A percentile compares a stretch with the other conserved stretches of the same genome.
Conservation (phyloP, 2,329 filamentous ascomycete genomes). For the Colletotrichum godetiae region DNA sequence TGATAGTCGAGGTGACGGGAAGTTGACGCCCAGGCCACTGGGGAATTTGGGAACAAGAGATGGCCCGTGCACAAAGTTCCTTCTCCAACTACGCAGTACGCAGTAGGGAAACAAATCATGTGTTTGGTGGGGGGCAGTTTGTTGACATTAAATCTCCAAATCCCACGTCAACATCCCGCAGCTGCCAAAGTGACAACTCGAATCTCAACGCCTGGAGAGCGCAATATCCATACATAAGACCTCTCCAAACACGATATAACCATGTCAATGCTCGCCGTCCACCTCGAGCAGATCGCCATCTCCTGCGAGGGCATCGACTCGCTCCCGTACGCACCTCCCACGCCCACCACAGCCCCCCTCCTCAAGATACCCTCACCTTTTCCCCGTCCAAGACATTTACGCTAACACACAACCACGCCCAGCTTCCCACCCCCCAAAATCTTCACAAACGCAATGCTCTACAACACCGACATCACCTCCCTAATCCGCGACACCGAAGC, state of each 20-base stretch:
- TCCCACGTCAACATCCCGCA: not conserved
- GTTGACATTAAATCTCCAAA: conserved; percentile 27
- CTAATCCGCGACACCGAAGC: conserved; percentile 95
- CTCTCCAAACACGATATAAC: not conserved
- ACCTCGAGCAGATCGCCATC: conserved; percentile 81
- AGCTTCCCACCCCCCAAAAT: conserved; percentile 93
- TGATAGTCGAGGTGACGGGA: not conserved
- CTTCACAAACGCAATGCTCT: conserved; percentile 93
- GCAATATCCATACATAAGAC: not conserved
- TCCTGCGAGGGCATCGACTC: conserved; percentile 82
- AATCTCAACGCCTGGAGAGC: not conserved
- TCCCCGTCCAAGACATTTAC: conserved; percentile 17
- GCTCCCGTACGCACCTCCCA: conserved; percentile 68
- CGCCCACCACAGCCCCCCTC: conserved; percentile 24
- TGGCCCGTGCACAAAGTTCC: too few species aligned
- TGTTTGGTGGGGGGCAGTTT: conserved; percentile 33
- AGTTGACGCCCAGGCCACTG: not conserved
- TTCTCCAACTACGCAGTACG: too few species aligned
- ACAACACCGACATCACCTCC: conserved; percentile 90
- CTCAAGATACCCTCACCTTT: not conserved
- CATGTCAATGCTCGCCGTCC: conserved; percentile 77
- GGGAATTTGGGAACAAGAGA: not conserved
- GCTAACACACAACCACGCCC: conserved; percentile 18
- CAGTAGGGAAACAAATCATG: not conserved
- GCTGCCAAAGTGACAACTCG: not conserved